phyloP scores from a whole-genome alignment of 768 basidiomycete species.

The Porphyrellus cyaneotinctus region DNA sequence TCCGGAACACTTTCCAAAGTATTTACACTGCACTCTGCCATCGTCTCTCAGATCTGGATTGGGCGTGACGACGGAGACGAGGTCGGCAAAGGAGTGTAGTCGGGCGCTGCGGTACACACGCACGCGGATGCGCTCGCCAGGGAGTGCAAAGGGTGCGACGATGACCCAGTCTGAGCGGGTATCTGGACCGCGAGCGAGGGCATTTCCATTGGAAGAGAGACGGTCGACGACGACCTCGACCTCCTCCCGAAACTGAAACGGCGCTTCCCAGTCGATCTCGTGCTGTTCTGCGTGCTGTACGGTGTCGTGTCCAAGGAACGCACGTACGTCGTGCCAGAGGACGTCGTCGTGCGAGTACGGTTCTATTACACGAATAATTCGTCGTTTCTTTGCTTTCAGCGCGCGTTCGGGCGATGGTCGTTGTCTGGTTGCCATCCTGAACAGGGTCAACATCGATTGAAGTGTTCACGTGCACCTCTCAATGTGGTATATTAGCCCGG shows the following conservation, averaged over 20 bases:
- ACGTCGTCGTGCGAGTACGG: conserved; percentile 72
- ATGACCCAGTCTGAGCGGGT: conserved; percentile 70
- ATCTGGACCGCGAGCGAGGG: conserved; percentile 51
- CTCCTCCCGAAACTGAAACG: conserved; percentile 56
- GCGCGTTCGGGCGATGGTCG: neutral
- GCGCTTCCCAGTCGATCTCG: conserved; percentile 53
- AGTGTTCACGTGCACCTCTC: neutral
- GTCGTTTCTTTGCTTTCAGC: conserved; percentile 23
- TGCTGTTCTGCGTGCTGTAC: conserved; percentile 45
- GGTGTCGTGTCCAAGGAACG: conserved; percentile 57
- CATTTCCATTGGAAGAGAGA: conserved; percentile 63
- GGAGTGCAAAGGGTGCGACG: conserved; percentile 78
- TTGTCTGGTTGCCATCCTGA: neutral
- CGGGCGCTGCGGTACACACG: conserved; percentile 67
- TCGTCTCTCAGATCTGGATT: conserved; percentile 65
- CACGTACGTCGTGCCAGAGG: conserved; percentile 63
- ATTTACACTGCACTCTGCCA: conserved; percentile 66
- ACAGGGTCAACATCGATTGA: neutral
- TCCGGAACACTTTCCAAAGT: conserved; percentile 87
- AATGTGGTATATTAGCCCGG: neutral
- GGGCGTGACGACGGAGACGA: conserved; percentile 60
- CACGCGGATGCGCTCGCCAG: conserved; percentile 74
- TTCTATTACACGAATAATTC: conserved; percentile 35
- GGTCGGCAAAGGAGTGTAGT: conserved; percentile 72
- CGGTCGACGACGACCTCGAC: conserved; percentile 61